Percentiles rank a stretch among this genome's conserved stretches.
Conservation (phyloP, 257 asterid genomes). For the Solanum bulbocastanum region DNA sequence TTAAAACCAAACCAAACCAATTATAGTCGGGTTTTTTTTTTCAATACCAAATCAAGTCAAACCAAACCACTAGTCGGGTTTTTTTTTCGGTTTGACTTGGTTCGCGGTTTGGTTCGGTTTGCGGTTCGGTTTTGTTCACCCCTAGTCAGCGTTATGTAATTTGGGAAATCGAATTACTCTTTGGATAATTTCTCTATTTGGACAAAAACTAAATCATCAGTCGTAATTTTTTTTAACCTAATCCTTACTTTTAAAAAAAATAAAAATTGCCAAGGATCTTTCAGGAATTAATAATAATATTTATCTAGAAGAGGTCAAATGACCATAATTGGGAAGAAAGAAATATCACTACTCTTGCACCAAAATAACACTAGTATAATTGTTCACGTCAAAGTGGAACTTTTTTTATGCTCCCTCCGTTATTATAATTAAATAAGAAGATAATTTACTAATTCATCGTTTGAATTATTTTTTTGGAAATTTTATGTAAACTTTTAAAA, state of each 20-base stretch:
- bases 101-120: no score
- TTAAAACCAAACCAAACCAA: no score
- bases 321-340: background rate
- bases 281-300: background rate
- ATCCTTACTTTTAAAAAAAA: background rate
- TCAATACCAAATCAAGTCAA: no score
- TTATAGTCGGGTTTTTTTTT: no score
- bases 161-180: background rate
- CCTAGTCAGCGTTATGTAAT: background rate
- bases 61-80: no score
- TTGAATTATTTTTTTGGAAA: no score
- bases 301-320: background rate
- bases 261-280: background rate
- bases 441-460: no score
- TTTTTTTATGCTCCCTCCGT: background rate
- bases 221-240: background rate
- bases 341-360: background rate
- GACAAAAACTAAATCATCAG: background rate
- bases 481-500: accelerated
- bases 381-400: background rate
- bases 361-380: background rate
- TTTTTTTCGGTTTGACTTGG: no score
- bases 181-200: background rate
- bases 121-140: no score
- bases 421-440: no score